Evolutionary conservation across 2,329 filamentous ascomycete genomes (phyloP), one percentile per base, ranked within the genome.

Genomic region (Aspergillus sp.): DNA sequence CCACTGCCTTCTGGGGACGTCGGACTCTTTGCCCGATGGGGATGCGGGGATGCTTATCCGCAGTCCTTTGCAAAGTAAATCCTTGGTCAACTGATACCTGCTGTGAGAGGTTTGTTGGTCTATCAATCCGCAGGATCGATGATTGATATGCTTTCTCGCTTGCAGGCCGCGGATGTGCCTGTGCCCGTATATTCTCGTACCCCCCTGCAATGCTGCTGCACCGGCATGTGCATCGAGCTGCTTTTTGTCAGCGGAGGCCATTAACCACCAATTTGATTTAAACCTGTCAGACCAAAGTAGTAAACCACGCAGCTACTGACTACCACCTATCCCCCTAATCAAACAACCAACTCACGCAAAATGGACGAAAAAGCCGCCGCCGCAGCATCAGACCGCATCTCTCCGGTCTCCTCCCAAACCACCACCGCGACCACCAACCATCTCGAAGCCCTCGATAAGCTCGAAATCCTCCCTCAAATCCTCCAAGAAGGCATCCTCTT

Each of bases 401-500:
- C 57, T 6, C 62, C 61, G 2, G n/a, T 65, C 62, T 47, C 69
- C 62, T 27, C 64, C 58, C 5, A 64, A 49, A 23, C 47, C 21
- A 23, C 58, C 27, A 63, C 66, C 19, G 59, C 21, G 23, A 62
- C 65, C 23, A 61, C 64, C 7, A 64, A 67, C 38, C 66, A 66
- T 21, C 65, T 73, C 2, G 66, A 73, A 23, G 67, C 67, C 38
- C 70, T 75, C 8, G 70, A 73, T 10, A 66, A 73, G 27, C 65
- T 75, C 39, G 69, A 74, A 47, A 69, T 75, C 36, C 67, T 75
- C 5, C 74, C 74, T 7, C 71, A 74, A 25, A 75, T 76, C 32
- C 69, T 75, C 2, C 68, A 69, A 52, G 73, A 76, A 55, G 74
- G 74, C 3, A 74, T 75, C 25, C 58, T 75, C 48, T 73, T 76